Conservation (phyloP, 2,329 filamentous ascomycete species). For the Pseudogymnoascus sp. region DNA sequence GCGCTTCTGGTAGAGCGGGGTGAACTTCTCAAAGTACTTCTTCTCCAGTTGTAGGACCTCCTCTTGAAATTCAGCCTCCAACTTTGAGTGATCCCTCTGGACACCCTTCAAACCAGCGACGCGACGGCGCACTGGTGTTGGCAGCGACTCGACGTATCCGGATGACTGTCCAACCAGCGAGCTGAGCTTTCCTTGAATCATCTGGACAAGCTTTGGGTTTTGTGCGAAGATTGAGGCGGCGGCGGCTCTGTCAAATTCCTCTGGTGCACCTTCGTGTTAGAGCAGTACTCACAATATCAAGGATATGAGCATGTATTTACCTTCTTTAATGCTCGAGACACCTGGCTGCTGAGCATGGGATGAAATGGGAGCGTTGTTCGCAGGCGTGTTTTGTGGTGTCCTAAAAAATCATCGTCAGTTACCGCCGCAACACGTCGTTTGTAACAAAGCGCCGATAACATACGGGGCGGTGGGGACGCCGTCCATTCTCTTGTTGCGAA, state of each 20-base stretch:
- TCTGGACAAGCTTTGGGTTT: constrained; percentile 87
- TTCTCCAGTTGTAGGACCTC: constrained; percentile 97
- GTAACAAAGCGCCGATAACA: constrained; percentile 31
- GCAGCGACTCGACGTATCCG: constrained; percentile 95
- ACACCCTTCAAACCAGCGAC: constrained; percentile 95
- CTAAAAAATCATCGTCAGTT: constrained; percentile 43
- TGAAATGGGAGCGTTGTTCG: constrained; percentile 91
- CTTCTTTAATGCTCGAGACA: constrained; percentile 93
- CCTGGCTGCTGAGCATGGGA: constrained; percentile 94
- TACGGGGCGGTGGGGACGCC: constrained; percentile 53
- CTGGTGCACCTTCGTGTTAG: constrained; percentile 38
- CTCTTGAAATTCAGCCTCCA: constrained; percentile 97
- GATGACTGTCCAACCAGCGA: constrained; percentile 90
- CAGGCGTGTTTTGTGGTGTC: constrained; percentile 96
- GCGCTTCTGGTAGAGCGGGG: constrained; percentile 92
- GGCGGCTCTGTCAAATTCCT: constrained; percentile 80
- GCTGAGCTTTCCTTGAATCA: constrained; percentile 96
- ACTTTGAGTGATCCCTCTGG: constrained; percentile 96
- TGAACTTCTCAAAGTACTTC: constrained; percentile 99
- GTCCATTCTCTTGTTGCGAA: constrained; percentile 58
- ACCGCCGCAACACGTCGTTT: constrained; percentile 11
- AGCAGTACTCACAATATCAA: background rate
- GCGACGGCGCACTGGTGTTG: constrained; percentile 78
- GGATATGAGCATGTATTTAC: constrained; percentile 46
- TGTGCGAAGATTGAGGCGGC: constrained; percentile 91